Evolutionary conservation across 1,139 yeast species (phyloP).

Genomic region (Tardiomyces digboiensis): DNA sequence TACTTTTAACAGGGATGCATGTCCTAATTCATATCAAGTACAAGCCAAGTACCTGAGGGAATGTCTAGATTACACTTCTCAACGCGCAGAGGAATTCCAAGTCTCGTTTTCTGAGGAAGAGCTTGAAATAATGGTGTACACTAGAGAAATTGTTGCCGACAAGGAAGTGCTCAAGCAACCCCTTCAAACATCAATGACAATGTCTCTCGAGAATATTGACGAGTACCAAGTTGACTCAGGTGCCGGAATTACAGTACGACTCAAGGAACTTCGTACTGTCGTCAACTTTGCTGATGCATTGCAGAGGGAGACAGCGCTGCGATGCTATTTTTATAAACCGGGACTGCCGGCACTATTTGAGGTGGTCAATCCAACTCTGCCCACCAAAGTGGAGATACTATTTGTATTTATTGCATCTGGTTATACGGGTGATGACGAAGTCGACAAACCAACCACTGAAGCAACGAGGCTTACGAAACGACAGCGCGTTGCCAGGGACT

Average conservation of each 20-base stretch:
- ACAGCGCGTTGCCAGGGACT: not conserved
- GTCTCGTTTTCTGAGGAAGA: conserved; percentile 9
- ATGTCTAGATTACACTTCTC: conserved; percentile 20
- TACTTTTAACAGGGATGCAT: conserved; percentile 14
- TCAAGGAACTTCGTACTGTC: conserved; percentile 21
- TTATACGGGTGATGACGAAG: not conserved
- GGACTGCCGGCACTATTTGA: conserved; percentile 19
- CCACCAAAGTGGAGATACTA: conserved; percentile 9
- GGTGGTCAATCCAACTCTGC: conserved; percentile 8
- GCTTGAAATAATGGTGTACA: conserved; percentile 15
- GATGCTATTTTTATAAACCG: conserved; percentile 12
- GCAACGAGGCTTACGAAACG: conserved; percentile 2
- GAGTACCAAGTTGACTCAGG: conserved; percentile 13
- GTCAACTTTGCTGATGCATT: conserved; percentile 15
- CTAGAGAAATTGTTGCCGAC: conserved; percentile 16
- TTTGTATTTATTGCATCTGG: conserved; percentile 12
- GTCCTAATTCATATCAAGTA: conserved; percentile 18
- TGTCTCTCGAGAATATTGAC: conserved; percentile 17
- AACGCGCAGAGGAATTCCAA: conserved; percentile 18
- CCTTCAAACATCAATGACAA: conserved; percentile 17
- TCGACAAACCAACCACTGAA: conserved; percentile 2
- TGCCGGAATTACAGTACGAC: conserved; percentile 15
- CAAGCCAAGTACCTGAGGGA: conserved; percentile 15
- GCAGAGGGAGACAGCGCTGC: conserved; percentile 3
- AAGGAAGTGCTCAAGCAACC: conserved; percentile 23